Conservation (phyloP, 805 yeast genomes). For the Saccharomycopsis selenospora region DNA sequence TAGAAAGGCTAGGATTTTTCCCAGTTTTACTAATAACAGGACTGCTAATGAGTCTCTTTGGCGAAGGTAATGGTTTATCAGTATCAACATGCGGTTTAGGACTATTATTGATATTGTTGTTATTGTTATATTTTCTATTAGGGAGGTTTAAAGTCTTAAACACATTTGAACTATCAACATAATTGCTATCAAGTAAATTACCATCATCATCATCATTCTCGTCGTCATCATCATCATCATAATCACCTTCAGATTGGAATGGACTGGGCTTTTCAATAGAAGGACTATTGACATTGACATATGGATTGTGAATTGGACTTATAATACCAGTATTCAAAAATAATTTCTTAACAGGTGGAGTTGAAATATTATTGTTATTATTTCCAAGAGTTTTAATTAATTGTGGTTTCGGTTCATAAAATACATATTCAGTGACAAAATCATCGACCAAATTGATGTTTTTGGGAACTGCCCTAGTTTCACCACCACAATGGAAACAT, state of each 20-base stretch:
- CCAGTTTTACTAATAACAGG: neutral
- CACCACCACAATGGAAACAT: slow-evolving; percentile 17
- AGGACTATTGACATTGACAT: slow-evolving; percentile 20
- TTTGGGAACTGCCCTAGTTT: slow-evolving; percentile 13
- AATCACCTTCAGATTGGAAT: neutral
- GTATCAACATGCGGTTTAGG: neutral
- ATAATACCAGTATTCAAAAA: slow-evolving; percentile 7
- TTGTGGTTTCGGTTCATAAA: slow-evolving; percentile 13
- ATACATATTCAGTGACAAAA: slow-evolving; percentile 13
- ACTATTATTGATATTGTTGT: neutral
- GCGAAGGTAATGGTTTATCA: neutral
- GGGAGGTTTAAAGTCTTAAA: neutral
- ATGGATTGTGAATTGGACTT: slow-evolving; percentile 13
- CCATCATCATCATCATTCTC: neutral
- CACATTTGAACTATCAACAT: neutral
- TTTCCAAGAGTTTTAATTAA: neutral
- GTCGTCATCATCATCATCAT: neutral
- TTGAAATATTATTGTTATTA: neutral
- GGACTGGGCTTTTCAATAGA: slow-evolving; percentile 13
- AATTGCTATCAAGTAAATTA: neutral
- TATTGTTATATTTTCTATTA: neutral
- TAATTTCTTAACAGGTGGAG: neutral
- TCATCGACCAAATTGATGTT: slow-evolving; percentile 10
- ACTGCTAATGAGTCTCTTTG: neutral
- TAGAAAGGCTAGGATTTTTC: too few relatives aligned